Evolutionary conservation across 2,329 filamentous ascomycete species (phyloP).

Genomic region (Bertia moriformis): DNA sequence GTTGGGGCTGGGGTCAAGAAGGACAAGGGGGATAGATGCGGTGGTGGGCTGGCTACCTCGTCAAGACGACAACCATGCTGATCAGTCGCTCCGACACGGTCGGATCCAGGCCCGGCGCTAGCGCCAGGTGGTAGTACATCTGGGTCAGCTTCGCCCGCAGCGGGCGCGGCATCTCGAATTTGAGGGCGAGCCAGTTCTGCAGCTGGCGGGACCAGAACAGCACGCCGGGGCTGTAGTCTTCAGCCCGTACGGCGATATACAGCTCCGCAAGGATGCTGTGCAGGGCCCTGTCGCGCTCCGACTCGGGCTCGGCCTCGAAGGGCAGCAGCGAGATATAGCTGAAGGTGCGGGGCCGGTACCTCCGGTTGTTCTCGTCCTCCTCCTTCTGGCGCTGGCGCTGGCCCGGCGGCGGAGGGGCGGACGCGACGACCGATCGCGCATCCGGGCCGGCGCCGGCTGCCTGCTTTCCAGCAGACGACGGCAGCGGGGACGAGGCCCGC

Average conservation of each 20-base stretch:
- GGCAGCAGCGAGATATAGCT: constrained; percentile 84
- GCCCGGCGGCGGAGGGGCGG: too few species aligned
- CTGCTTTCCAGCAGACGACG: too few species aligned
- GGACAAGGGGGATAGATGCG: constrained; percentile 5
- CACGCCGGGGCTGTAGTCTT: constrained; percentile 86
- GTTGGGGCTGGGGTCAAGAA: constrained; percentile 3
- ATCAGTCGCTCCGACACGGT: constrained; percentile 76
- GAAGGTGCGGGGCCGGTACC: constrained; percentile 78
- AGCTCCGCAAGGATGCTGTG: constrained; percentile 83
- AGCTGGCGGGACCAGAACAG: constrained; percentile 96
- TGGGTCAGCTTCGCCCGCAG: constrained; percentile 71
- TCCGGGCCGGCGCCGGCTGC: too few species aligned
- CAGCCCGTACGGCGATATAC: constrained; percentile 78
- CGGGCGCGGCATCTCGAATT: constrained; percentile 86
- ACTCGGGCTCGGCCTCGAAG: constrained; percentile 70
- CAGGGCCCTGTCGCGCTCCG: constrained; percentile 63
- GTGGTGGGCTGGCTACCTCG: constrained; percentile 47
- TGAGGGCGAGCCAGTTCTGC: constrained; percentile 84
- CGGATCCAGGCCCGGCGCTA: constrained; percentile 78
- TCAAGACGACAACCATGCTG: constrained; percentile 88
- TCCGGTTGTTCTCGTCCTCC: constrained; percentile 32
- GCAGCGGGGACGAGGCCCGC: background rate
- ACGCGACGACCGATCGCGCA: too few species aligned
- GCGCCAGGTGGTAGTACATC: constrained; percentile 83
- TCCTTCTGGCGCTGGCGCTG: too few species aligned